phyloP scores from a whole-genome alignment of 2,329 filamentous ascomycete species.

The Sporothrix pseudoabietina region DNA sequence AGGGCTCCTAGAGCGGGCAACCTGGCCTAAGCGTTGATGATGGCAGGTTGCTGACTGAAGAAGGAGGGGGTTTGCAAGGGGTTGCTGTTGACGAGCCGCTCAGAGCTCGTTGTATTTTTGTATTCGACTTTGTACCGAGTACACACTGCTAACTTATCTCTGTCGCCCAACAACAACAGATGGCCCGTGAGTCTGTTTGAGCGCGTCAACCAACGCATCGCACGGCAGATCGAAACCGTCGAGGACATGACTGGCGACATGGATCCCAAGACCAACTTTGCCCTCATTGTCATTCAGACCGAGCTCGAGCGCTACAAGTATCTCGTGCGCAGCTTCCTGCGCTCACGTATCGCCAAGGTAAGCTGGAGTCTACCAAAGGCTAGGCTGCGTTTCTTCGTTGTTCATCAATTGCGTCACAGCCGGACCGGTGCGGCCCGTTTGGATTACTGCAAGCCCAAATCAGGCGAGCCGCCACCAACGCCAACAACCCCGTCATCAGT shows the following conservation, averaged over 20 bases:
- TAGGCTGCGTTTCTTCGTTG: neutral
- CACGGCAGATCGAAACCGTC: conserved; percentile 45
- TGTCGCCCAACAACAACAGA: conserved; percentile 41
- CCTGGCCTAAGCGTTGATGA: neutral
- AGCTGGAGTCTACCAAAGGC: neutral
- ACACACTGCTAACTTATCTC: neutral
- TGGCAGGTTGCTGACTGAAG: conserved; percentile 5
- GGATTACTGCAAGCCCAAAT: neutral
- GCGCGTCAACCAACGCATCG: conserved; percentile 68
- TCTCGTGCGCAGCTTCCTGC: conserved; percentile 77
- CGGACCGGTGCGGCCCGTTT: neutral
- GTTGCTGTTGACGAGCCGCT: neutral
- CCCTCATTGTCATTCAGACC: conserved; percentile 91
- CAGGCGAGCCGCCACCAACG: neutral
- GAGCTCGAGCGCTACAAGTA: conserved; percentile 95
- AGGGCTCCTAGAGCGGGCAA: neutral
- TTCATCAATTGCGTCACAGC: neutral
- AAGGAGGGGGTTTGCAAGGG: neutral
- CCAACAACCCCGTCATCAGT: conserved; percentile 29
- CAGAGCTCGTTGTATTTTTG: neutral
- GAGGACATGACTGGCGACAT: conserved; percentile 72
- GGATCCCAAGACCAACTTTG: conserved; percentile 90
- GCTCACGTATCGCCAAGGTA: conserved; percentile 86
- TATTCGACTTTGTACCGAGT: neutral
- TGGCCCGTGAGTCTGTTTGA: conserved; percentile 77